phyloP scores from a whole-genome alignment of 1,284 basidiomycete species.

The Cerrena zonata region DNA sequence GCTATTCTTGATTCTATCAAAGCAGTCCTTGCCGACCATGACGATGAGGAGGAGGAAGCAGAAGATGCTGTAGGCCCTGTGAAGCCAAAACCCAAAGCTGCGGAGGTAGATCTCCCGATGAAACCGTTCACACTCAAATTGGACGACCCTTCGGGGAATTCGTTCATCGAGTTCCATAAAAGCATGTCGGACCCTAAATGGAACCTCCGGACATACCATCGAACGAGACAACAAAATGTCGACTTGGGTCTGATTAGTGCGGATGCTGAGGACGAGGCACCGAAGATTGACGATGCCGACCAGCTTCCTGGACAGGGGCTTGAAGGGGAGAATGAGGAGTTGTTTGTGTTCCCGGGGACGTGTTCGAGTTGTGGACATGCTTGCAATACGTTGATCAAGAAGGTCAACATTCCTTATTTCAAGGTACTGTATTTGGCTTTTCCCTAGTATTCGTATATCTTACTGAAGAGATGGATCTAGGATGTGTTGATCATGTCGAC shows the following conservation, averaged over 20 bases:
- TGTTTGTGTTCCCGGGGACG: conserved; percentile 82
- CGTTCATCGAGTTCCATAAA: conserved; percentile 82
- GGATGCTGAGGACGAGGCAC: conserved; percentile 24
- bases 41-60: conserved; percentile 45
- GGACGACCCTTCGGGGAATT: conserved; percentile 94
- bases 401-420: conserved; percentile 96
- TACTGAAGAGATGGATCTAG: conserved; percentile 40
- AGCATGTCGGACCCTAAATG: conserved; percentile 87
- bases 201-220: conserved; percentile 82
- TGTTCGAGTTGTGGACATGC: conserved; percentile 87
- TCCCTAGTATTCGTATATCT: neutral
- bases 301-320: conserved; percentile 28
- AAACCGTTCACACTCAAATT: conserved; percentile 78
- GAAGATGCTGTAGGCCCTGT: conserved; percentile 18
- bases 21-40: conserved; percentile 64
- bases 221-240: conserved; percentile 82
- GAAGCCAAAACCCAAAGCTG: conserved; percentile 22
- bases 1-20: conserved; percentile 64
- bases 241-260: conserved; percentile 64
- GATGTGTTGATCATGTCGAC: conserved; percentile 99
- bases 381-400: conserved; percentile 90
- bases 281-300: conserved; percentile 31
- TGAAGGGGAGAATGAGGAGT: conserved; percentile 65
- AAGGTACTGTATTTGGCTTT: conserved; percentile 62
- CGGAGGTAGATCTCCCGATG: conserved; percentile 51